phyloP scores from a whole-genome alignment of 2,329 filamentous ascomycete genomes.

The Nemania sp. region DNA sequence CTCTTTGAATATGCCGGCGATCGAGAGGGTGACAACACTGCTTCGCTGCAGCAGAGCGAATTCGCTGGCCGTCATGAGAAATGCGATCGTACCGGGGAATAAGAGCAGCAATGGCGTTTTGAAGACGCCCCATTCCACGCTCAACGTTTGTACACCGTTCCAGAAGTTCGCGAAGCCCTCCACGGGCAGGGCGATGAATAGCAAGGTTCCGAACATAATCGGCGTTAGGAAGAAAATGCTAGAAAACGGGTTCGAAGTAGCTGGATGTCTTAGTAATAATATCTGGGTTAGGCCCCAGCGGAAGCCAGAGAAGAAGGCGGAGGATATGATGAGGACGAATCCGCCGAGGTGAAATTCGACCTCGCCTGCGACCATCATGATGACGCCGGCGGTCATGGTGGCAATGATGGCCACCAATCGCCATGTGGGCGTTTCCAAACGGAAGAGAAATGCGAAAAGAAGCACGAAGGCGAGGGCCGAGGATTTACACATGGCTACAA shows the following conservation, averaged over 20 bases:
- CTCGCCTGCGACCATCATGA: conserved; percentile 98
- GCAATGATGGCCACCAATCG: conserved; percentile 84
- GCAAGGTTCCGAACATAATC: conserved; percentile 86
- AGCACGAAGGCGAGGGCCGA: conserved; percentile 94
- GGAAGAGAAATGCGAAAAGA: conserved; percentile 91
- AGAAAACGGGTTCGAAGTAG: conserved; percentile 94
- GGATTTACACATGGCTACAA: conserved; percentile 92
- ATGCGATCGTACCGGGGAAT: conserved; percentile 89
- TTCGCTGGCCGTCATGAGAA: conserved; percentile 94
- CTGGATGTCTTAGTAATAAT: conserved; percentile 87
- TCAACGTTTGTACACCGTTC: conserved; percentile 66
- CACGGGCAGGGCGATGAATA: conserved; percentile 79
- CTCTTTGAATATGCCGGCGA: conserved; percentile 98
- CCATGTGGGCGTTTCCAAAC: conserved; percentile 84
- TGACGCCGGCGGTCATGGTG: conserved; percentile 87
- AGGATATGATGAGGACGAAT: conserved; percentile 89
- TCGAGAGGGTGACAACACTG: conserved; percentile 91
- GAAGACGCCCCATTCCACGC: conserved; percentile 67
- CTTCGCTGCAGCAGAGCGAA: conserved; percentile 94
- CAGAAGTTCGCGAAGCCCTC: conserved; percentile 75
- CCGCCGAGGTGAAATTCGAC: conserved; percentile 84
- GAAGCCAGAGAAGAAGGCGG: conserved; percentile 94
- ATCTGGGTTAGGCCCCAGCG: conserved; percentile 99
- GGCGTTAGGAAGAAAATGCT: conserved; percentile 98
- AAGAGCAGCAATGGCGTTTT: conserved; percentile 74